phyloP scores from a whole-genome alignment of 2,329 filamentous ascomycete species.

The Cordyceps pruinosa region DNA sequence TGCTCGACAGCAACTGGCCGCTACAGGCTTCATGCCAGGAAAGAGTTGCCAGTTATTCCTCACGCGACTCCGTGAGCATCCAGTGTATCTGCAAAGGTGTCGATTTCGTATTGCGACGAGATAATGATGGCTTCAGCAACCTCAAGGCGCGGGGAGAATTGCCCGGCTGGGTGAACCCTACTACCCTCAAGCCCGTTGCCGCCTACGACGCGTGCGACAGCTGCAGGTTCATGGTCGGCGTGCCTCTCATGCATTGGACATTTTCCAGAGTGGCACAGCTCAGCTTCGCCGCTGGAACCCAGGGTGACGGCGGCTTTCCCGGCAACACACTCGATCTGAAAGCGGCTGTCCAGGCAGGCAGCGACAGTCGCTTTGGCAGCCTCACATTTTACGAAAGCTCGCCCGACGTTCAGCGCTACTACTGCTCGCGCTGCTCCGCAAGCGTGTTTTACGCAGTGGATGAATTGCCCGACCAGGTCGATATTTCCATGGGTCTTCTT shows the following conservation, averaged over 20 bases:
- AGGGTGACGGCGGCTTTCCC: conserved; percentile 11
- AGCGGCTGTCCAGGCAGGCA: conserved; percentile 23
- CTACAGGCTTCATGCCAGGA: conserved; percentile 10
- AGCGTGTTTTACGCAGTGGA: conserved; percentile 38
- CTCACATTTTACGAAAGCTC: conserved; percentile 38
- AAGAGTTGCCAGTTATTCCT: conserved; percentile 14
- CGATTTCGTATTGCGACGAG: conserved; percentile 31
- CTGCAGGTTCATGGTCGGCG: conserved; percentile 35
- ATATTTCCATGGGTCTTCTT: conserved; percentile 39
- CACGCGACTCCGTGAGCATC: conserved; percentile 26
- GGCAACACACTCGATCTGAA: conserved; percentile 23
- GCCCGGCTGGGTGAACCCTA: conserved; percentile 37
- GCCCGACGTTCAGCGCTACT: conserved; percentile 38
- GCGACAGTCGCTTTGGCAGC: conserved; percentile 35
- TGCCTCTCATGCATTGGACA: conserved; percentile 40
- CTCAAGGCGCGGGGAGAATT: conserved; percentile 25
- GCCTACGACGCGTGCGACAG: conserved; percentile 41
- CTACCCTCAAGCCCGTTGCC: conserved; percentile 32
- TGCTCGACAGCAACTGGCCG: conserved; percentile 27
- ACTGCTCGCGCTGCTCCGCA: conserved; percentile 41
- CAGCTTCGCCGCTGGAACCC: conserved; percentile 18
- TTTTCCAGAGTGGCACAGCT: conserved; percentile 35
- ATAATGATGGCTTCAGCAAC: conserved; percentile 21
- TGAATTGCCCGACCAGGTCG: conserved; percentile 31
- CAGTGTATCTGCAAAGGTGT: conserved; percentile 42